Evolutionary conservation across 2,329 filamentous ascomycete genomes (phyloP), one percentile per base, ranked within the genome.

Genomic region (Hysterium pulicare): DNA sequence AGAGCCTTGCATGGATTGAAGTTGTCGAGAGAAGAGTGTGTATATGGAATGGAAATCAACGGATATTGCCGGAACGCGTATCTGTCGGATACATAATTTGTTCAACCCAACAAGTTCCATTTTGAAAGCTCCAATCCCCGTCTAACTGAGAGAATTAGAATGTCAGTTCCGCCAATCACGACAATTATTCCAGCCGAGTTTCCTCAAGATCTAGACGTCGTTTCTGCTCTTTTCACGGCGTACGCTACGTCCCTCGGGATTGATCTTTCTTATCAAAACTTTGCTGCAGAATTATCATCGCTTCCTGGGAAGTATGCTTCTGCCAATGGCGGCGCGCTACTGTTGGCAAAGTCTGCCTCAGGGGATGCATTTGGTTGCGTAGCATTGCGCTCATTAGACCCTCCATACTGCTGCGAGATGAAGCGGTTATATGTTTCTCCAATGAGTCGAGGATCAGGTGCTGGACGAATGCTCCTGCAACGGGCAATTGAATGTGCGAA

Each of bases 201-300:
- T 28, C 24, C 24, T 28, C 24, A 13, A 28, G 24, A 28, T 28
- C 7, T 13, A 13, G 13, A 28, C 13, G 13, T 7, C 24, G 24
- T 13, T 8, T 28, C 41, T 10, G 32, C 38, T 13, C 59, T 73
- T 17, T 73, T 73, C 51, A 53, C 55, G 33, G 62, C 55, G 30
- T 72, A 71, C 49, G 62, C 67, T 5, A 38, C 55, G 17, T 68
- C 71, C 2, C 64, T 82, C 1, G 66, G 67, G 16, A 68, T 82
- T 39, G 77, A 79, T 49, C 74, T 82, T 26, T 67, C 70, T 9
- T 83, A 78, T 53, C 79, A 83, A 57, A 66, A 71, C 45, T 82
- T 81, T 59, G 54, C 68, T 8, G 54, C 66, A 8, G 79, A 83
- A 55, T 64, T 83, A 16, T 62, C 68, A 5, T 64, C 58, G 7